Percentiles rank a stretch among this genome's conserved stretches.
Evolutionary conservation across 352 stramenopile genomes (phyloP).

Genomic region (Phytophthora citricola): DNA sequence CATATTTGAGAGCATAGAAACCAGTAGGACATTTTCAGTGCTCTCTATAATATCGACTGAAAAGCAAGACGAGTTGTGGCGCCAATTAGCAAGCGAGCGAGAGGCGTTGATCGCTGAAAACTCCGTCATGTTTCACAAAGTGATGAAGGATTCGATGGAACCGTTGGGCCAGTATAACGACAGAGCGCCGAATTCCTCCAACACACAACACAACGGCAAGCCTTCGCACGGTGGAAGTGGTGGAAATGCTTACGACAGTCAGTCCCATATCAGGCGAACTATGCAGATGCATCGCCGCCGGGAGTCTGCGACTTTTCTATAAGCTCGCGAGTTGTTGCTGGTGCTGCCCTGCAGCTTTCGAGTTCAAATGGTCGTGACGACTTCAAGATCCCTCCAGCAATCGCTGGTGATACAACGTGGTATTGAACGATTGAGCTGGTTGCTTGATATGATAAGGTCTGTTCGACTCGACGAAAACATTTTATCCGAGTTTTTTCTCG

Average conservation of each 20-base stretch:
- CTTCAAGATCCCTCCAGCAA: slow-evolving; percentile 1
- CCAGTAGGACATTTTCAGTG: no score
- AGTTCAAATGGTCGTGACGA: not conserved
- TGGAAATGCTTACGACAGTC: not conserved
- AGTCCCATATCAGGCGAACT: slow-evolving; percentile 2
- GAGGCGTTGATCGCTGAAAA: slow-evolving; percentile 22
- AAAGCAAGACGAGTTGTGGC: slow-evolving; percentile 1
- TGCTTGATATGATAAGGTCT: not conserved
- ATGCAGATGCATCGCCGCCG: not conserved
- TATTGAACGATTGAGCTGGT: slow-evolving; percentile 20
- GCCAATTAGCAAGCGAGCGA: slow-evolving; percentile 14
- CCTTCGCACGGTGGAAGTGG: not conserved
- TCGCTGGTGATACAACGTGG: slow-evolving; percentile 17
- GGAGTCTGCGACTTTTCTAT: not conserved
- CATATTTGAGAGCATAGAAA: no score
- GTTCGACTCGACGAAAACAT: not conserved
- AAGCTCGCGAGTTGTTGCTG: slow-evolving; percentile 25
- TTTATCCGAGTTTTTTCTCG: no score
- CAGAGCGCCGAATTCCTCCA: not conserved
- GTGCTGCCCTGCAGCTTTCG: slow-evolving; percentile 14
- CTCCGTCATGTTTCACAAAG: slow-evolving; percentile 19
- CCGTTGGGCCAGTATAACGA: not conserved
- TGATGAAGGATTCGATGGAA: slow-evolving; percentile 17
- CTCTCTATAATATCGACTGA: no score
- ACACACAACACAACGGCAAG: not conserved